Evolutionary conservation across 2,329 filamentous ascomycete species (phyloP), one percentile per base, ranked within the genome.

Genomic region (Pyricularia grisea): DNA sequence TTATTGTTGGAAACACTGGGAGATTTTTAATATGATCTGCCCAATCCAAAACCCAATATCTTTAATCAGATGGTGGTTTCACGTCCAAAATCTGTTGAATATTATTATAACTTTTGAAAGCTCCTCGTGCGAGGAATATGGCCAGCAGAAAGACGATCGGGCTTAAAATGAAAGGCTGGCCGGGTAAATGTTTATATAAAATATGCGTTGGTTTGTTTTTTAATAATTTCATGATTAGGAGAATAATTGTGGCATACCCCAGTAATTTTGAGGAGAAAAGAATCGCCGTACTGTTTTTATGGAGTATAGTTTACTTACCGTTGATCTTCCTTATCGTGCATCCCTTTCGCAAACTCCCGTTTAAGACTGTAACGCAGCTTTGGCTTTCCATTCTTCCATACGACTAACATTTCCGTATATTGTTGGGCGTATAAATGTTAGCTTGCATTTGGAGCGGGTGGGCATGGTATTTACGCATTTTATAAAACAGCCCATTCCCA

Each of bases 401-500:
- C 68, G 25, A 69, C 65, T 25, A 69, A 58, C n/a, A 69, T 67
- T 14, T 23, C 68, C 28, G 36, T 67, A 64, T 69, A 25, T 65
- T 69, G 28, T 42, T 17, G 36, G 36, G 36, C 36, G 2, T 6
- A 42, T 31, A 50, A n/a, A 17, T 61, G 42, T 69, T 55, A 69
- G 68, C 65, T 60, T 27, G 67, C 11, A 14, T 42, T 6, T 42
- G 2, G 11, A 6, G 2, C 17, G 36, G 2, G 6, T 42, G 36
- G 36, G 11, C 14, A 42, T 42, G 36, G 36, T 20, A 42, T 42
- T 42, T 10, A 63, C 60, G 23, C 5, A 69, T 65, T 25, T 67
- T 69, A 28, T 69, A 69, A 14, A 65, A 25, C 30, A 69, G 68
- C 23, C 68, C 68, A 58, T 69, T 67, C 25, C 68, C 68, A 4